Conservation (phyloP, 768 basidiomycete species). For the Boletus subparvulus region DNA sequence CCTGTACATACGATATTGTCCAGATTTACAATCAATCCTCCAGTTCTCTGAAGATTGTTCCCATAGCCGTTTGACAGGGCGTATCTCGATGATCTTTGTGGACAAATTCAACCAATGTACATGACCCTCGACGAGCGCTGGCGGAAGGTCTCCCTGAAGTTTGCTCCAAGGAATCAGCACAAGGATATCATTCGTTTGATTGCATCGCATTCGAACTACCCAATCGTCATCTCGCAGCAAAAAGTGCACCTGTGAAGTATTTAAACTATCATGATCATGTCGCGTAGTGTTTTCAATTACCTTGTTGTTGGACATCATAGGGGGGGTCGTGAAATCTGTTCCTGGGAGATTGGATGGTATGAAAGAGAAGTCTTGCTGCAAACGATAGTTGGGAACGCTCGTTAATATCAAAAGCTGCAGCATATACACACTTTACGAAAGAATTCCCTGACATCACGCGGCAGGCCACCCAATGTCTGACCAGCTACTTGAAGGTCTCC, state of each 20-base stretch:
- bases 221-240: not conserved
- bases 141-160: not conserved
- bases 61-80: conserved; percentile 20
- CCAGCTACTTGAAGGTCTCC: not conserved
- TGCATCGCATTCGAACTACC: not conserved
- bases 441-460: not conserved
- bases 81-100: conserved; percentile 22
- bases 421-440: not conserved
- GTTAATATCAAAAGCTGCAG: too few species aligned
- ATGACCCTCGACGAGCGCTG: conserved; percentile 3
- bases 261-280: not conserved
- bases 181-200: not conserved
- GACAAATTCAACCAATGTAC: conserved; percentile 29
- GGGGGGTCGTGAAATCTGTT: not conserved
- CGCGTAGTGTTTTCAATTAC: not conserved
- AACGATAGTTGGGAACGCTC: not conserved
- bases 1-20: not conserved
- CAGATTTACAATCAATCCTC: conserved; percentile 8
- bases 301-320: not conserved
- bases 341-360: not conserved
- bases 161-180: not conserved
- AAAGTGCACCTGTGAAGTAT: not conserved
- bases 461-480: not conserved
- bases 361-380: not conserved
- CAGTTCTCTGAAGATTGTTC: conserved; percentile 19